Conservation (phyloP, 176 grass and related monocot genomes). For the Cenchrus fungigraminus region DNA sequence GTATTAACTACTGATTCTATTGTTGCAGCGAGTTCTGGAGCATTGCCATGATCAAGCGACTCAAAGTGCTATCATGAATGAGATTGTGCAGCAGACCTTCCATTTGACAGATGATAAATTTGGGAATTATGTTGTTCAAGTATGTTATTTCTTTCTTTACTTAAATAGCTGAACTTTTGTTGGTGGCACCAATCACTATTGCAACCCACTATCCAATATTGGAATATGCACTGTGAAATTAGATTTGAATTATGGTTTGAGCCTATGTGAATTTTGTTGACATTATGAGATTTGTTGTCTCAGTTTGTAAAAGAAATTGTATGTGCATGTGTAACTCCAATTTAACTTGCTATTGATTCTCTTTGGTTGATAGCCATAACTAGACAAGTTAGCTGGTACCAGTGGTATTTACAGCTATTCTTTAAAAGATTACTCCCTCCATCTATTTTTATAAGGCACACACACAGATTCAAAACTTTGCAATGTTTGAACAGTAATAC, state of each 20-base stretch:
- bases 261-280: background rate
- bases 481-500: no score
- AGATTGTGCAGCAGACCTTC: constrained; percentile 63
- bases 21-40: constrained; percentile 72
- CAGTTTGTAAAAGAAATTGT: background rate
- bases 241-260: background rate
- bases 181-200: background rate
- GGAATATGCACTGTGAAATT: background rate
- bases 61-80: constrained; percentile 71
- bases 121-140: constrained; percentile 90
- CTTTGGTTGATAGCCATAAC: background rate
- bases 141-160: constrained; percentile 37
- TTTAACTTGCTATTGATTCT: background rate
- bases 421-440: background rate
- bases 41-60: constrained; percentile 70
- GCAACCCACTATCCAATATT: background rate
- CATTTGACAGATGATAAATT: constrained; percentile 79
- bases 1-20: constrained; percentile 6
- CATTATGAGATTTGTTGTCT: background rate
- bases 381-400: background rate
- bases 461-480: no score
- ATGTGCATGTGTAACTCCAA: background rate
- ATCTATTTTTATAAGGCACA: no score
- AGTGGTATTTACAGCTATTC: background rate
- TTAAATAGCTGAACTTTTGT: background rate